Conservation (phyloP, 2,329 filamentous ascomycete genomes). For the Venturia nashicola region DNA sequence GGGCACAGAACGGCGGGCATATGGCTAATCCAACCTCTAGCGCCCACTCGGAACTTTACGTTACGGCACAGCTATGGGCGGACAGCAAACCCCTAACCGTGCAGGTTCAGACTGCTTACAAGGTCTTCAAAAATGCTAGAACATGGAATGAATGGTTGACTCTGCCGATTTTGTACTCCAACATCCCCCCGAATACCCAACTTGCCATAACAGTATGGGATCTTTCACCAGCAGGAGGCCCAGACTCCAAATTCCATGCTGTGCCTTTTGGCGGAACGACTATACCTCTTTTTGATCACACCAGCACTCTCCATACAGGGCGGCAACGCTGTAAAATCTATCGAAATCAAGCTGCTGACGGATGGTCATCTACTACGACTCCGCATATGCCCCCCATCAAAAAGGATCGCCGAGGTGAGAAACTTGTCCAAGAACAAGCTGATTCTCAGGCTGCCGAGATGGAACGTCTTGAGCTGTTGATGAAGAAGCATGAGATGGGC, state of each 20-base stretch:
- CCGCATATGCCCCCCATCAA: conserved; percentile 52
- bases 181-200: conserved; percentile 67
- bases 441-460: conserved; percentile 72
- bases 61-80: conserved; percentile 88
- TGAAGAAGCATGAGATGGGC: conserved; percentile 98
- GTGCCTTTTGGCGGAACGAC: conserved; percentile 93
- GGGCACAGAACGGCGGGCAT: neutral
- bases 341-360: conserved; percentile 72
- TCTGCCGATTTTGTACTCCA: conserved; percentile 72
- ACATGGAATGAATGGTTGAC: conserved; percentile 96
- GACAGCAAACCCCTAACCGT: conserved; percentile 92
- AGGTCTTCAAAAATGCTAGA: conserved; percentile 61
- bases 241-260: conserved; percentile 59
- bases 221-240: conserved; percentile 64
- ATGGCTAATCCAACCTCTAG: conserved; percentile 29
- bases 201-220: conserved; percentile 95
- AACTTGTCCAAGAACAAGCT: conserved; percentile 1
- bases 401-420: conserved; percentile 26
- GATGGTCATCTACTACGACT: conserved; percentile 66
- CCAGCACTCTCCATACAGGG: conserved; percentile 84
- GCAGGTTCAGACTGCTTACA: conserved; percentile 85
- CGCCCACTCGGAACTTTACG: conserved; percentile 76
- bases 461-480: conserved; percentile 74
- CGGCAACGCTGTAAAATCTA: conserved; percentile 84
- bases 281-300: conserved; percentile 78